Conservation (phyloP, 768 basidiomycete species). For the Panus rudis region DNA sequence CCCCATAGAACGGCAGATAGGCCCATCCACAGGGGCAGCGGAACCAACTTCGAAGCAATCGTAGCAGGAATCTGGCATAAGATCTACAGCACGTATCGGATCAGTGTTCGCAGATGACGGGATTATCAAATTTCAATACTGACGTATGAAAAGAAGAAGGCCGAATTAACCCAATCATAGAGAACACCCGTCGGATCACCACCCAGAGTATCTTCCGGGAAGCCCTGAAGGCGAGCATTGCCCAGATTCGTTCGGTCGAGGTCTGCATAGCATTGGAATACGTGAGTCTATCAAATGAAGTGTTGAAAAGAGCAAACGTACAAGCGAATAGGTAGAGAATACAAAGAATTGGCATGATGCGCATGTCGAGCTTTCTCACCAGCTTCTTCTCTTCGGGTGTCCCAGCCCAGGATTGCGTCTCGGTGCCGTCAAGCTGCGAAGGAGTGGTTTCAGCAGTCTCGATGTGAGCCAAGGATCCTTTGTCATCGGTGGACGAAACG, state of each 20-base stretch:
- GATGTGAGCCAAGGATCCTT: too few relatives aligned
- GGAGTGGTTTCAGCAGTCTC: too few relatives aligned
- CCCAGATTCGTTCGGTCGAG: conserved; percentile 76
- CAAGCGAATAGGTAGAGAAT: conserved; percentile 74
- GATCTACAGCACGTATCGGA: conserved; percentile 37
- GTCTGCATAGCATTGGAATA: conserved; percentile 28
- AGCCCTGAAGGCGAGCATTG: conserved; percentile 69
- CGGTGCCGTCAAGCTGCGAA: too few relatives aligned
- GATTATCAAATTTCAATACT: conserved; percentile 13
- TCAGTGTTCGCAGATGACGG: not conserved
- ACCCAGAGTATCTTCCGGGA: conserved; percentile 54
- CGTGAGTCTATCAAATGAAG: too few relatives aligned
- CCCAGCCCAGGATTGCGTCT: not conserved
- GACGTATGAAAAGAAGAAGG: conserved; percentile 77
- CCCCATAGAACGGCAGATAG: conserved; percentile 68
- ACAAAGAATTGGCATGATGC: conserved; percentile 67
- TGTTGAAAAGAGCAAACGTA: conserved; percentile 28
- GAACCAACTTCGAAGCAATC: conserved; percentile 57
- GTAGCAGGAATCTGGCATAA: conserved; percentile 64
- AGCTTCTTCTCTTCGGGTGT: conserved; percentile 42
- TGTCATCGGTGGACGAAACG: too few relatives aligned
- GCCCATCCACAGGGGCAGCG: conserved; percentile 64
- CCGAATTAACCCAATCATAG: conserved; percentile 73
- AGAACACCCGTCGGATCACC: conserved; percentile 62
- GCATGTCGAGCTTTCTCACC: conserved; percentile 55